phyloP scores from a whole-genome alignment of 805 yeast genomes.

The Schizosaccharomyces osmophilus region DNA sequence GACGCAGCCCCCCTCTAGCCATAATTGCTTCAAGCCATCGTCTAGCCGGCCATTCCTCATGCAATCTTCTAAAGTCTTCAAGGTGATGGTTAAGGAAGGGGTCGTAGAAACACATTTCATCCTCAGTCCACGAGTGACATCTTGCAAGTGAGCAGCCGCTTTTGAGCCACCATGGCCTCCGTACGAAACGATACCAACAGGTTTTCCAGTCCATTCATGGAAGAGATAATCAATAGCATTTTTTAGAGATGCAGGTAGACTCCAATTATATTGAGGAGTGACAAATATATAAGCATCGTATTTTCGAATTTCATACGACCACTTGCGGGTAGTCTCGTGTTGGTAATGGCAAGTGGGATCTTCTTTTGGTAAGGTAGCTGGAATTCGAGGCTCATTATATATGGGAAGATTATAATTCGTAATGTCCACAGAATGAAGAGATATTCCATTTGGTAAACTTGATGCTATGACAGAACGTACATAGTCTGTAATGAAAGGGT shows the following conservation, averaged over 20 bases:
- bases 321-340: constrained; percentile 11
- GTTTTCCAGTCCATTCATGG: constrained; percentile 16
- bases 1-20: no score
- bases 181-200: constrained; percentile 15
- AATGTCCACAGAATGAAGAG: no score
- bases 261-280: constrained; percentile 18
- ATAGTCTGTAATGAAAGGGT: background rate
- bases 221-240: constrained; percentile 17
- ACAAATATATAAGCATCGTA: constrained; percentile 15
- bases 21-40: no score
- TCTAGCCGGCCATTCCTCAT: no score
- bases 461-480: constrained; percentile 1
- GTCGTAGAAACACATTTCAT: background rate
- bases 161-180: constrained; percentile 15
- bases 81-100: background rate
- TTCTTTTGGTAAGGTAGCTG: background rate
- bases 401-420: background rate
- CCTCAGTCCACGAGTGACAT: background rate
- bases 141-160: constrained; percentile 9
- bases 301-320: constrained; percentile 12
- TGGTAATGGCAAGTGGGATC: constrained; percentile 8
- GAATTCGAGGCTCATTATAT: background rate
- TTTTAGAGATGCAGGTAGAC: constrained; percentile 18
- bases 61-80: no score
- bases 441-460: background rate